Evolutionary conservation across 768 basidiomycete genomes (phyloP).

Genomic region (Podaxis carcinomalis): DNA sequence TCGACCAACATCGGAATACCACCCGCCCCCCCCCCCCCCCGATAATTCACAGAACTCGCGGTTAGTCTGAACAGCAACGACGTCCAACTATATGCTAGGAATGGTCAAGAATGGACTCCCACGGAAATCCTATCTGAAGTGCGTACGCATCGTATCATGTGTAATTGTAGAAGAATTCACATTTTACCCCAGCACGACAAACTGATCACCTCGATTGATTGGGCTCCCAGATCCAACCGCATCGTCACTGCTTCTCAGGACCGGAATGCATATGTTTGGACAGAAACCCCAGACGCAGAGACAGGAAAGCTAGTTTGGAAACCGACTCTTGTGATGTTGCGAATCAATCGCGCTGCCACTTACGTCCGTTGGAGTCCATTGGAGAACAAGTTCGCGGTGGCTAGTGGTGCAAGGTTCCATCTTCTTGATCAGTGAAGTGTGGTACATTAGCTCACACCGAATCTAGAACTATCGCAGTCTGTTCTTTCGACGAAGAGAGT

Average conservation of each 20-base stretch:
- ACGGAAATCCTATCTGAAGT: constrained; percentile 87
- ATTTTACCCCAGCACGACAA: constrained; percentile 80
- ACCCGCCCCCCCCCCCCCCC: too few relatives aligned
- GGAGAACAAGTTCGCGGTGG: constrained; percentile 98
- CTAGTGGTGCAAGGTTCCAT: constrained; percentile 83
- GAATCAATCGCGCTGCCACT: constrained; percentile 95
- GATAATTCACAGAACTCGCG: constrained; percentile 65
- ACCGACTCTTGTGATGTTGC: constrained; percentile 91
- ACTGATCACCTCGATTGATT: constrained; percentile 94
- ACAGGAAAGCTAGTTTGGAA: constrained; percentile 82
- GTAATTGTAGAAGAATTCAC: neutral
- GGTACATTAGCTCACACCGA: neutral
- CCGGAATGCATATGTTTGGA: constrained; percentile 98
- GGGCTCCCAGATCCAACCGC: constrained; percentile 95
- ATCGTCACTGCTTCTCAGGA: constrained; percentile 99
- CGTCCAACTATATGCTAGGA: constrained; percentile 70
- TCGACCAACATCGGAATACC: too few relatives aligned
- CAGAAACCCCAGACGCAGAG: constrained; percentile 66
- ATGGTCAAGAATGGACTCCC: constrained; percentile 63
- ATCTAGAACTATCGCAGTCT: constrained; percentile 87
- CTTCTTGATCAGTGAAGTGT: neutral
- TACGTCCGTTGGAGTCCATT: constrained; percentile 94
- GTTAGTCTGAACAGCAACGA: constrained; percentile 90
- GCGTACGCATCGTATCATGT: constrained; percentile 13
- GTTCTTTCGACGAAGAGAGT: constrained; percentile 95